Evolutionary conservation across 108 stramenopile species (phyloP).

Genomic region (Bacterosira constricta): DNA sequence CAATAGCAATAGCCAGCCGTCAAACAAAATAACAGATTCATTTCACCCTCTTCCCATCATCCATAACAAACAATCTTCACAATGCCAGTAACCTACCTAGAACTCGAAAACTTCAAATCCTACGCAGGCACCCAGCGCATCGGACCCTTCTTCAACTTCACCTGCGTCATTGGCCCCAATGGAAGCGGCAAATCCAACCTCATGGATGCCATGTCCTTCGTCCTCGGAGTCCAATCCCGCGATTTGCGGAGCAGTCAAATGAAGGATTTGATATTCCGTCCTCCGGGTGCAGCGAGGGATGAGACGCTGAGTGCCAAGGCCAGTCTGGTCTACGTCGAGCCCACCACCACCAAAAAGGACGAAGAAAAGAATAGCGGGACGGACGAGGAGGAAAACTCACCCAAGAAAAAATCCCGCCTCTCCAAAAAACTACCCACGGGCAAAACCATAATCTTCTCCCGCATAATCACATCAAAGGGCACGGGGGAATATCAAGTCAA

Average conservation of each 20-base stretch:
- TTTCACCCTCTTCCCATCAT: too few species aligned
- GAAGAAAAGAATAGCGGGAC: conserved; percentile 30
- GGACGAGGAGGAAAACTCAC: conserved; percentile 37
- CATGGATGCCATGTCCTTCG: conserved; percentile 93
- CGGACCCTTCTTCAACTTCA: conserved; percentile 96
- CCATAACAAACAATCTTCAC: background rate
- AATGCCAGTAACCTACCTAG: conserved; percentile 85
- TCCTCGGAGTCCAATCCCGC: conserved; percentile 94
- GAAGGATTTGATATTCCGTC: conserved; percentile 94
- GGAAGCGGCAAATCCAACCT: conserved; percentile 90
- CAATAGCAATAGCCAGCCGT: too few species aligned
- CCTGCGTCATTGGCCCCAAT: conserved; percentile 97
- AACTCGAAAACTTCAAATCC: conserved; percentile 99
- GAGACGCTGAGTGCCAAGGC: conserved; percentile 65
- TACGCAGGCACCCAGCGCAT: conserved; percentile 93
- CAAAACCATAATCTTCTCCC: conserved; percentile 75
- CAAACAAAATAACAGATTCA: too few species aligned
- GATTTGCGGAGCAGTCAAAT: conserved; percentile 92
- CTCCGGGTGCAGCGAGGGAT: conserved; percentile 51
- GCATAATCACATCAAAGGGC: conserved; percentile 85
- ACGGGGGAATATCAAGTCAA: conserved; percentile 90
- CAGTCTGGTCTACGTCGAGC: conserved; percentile 71
- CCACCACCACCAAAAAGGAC: conserved; percentile 27
- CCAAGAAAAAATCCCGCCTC: conserved; percentile 30
- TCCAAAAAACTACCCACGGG: conserved; percentile 33